Percentiles rank a stretch among this genome's conserved stretches.
Conservation (phyloP, 208 protist species). For the Acanthamoeba sp. region DNA sequence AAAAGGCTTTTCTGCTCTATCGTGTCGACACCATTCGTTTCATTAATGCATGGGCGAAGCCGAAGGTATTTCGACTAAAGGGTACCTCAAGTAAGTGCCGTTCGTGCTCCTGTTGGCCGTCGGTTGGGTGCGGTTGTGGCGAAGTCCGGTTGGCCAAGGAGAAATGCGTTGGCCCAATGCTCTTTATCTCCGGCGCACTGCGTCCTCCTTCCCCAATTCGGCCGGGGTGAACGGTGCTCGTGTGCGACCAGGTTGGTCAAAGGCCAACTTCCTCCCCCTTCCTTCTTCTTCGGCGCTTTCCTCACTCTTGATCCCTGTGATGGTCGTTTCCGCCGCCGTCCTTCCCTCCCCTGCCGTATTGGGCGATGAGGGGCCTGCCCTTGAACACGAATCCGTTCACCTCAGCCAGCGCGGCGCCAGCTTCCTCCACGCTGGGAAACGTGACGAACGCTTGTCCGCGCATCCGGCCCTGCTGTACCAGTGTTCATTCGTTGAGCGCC, state of each 20-base stretch:
- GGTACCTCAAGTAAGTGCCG: too few relatives aligned
- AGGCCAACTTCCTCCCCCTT: too few relatives aligned
- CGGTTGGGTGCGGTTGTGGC: too few relatives aligned
- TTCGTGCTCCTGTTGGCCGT: too few relatives aligned
- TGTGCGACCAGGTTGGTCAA: too few relatives aligned
- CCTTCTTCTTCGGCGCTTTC: not conserved
- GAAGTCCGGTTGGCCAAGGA: not conserved
- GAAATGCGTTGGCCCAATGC: too few relatives aligned
- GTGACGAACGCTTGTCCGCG: slow-evolving; percentile 27
- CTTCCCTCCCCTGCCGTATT: not conserved
- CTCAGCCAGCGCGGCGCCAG: not conserved
- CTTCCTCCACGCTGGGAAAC: not conserved
- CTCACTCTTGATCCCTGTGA: not conserved
- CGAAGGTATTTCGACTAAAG: not conserved
- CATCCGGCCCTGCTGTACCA: not conserved
- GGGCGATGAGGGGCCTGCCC: slow-evolving; percentile 30
- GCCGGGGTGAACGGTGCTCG: too few relatives aligned
- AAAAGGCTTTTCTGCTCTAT: not conserved
- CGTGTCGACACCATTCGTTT: not conserved
- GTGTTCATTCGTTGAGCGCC: too few relatives aligned
- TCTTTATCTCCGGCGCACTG: too few relatives aligned
- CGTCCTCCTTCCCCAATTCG: too few relatives aligned
- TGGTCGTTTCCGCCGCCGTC: too few relatives aligned
- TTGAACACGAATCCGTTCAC: slow-evolving; percentile 34
- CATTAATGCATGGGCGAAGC: not conserved